Evolutionary conservation across 2,329 filamentous ascomycete genomes (phyloP).

Genomic region (Fusarium chuoi): DNA sequence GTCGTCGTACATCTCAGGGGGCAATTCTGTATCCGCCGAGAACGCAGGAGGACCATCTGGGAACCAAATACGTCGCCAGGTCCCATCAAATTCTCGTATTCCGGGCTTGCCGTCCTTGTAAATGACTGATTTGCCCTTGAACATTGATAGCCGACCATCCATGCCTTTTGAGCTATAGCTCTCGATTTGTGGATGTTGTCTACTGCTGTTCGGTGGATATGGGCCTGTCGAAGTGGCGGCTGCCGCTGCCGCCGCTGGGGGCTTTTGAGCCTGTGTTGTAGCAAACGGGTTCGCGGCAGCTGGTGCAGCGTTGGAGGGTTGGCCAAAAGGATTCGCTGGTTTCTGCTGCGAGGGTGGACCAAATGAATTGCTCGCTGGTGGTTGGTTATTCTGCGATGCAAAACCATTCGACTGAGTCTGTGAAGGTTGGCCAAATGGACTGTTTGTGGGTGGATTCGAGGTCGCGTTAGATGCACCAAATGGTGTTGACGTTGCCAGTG

Average conservation of each 20-base stretch:
- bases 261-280: conserved; percentile 11
- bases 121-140: conserved; percentile 71
- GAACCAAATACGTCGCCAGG: conserved; percentile 76
- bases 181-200: conserved; percentile 56
- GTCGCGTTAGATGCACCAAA: conserved; percentile 40
- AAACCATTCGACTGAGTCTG: conserved; percentile 40
- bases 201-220: conserved; percentile 57
- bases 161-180: conserved; percentile 57
- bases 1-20: conserved; percentile 66
- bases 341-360: conserved; percentile 37
- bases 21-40: conserved; percentile 71
- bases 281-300: conserved; percentile 43
- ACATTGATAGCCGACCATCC: conserved; percentile 62
- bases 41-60: conserved; percentile 74
- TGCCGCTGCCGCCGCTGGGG: not conserved
- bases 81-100: conserved; percentile 62
- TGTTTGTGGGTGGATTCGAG: conserved; percentile 30
- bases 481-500: conserved; percentile 41
- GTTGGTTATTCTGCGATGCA: conserved; percentile 36
- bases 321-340: conserved; percentile 41
- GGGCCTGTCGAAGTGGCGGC: conserved; percentile 46
- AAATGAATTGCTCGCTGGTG: conserved; percentile 38
- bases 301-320: conserved; percentile 34
- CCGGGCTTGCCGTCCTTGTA: conserved; percentile 65
- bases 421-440: conserved; percentile 45